Evolutionary conservation across 2,329 filamentous ascomycete genomes (phyloP), one percentile per base, ranked within the genome.

Genomic region (Colletotrichum orbiculare): DNA sequence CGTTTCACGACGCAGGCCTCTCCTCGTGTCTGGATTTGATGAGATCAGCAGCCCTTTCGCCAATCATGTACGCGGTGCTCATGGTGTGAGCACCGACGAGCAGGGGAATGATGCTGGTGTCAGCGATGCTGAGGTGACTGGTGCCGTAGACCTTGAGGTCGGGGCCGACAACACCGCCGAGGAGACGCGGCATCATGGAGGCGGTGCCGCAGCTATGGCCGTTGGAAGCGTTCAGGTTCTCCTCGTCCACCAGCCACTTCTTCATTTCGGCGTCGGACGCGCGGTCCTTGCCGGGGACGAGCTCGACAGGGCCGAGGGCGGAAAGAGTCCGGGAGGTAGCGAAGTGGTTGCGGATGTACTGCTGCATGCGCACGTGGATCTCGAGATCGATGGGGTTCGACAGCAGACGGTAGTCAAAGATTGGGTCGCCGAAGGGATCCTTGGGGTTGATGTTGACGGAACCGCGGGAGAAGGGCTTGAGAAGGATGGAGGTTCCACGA

Each of bases 311-410:
- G 9, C 67, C 70, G 35, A 77, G 74, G 67, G 67, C 70, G 39
- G 75, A 70, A 12, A 71, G 70, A 66, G 79, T 75, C 3, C 72
- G 69, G 2, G 74, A 74, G 45, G 76, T 72, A 34, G 70, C 39
- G 55, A 73, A 74, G 60, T 71, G 69, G 6, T 65, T 73, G 0
- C 78, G 75, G 15, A 78, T 75, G 66, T 78, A 78, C 34, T 77
- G 77, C 4, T 78, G 69, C 7, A 79, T 74, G 42, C 74, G 72
- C 33, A 72, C 74, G 50, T 85, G 80, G 17, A 78, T 79, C 68
- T 82, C 81, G 41, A 84, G 72, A 67, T 88, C 86, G 47, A 85
- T 77, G 9, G 85, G 83, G 68, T 86, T 77, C 33, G 78, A 80
- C 64, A 78, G 69, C 12, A 74, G 70, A 49, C 76, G 72, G 61